Conservation (phyloP, 768 basidiomycete genomes). For the Pisolithus microcarpus region DNA sequence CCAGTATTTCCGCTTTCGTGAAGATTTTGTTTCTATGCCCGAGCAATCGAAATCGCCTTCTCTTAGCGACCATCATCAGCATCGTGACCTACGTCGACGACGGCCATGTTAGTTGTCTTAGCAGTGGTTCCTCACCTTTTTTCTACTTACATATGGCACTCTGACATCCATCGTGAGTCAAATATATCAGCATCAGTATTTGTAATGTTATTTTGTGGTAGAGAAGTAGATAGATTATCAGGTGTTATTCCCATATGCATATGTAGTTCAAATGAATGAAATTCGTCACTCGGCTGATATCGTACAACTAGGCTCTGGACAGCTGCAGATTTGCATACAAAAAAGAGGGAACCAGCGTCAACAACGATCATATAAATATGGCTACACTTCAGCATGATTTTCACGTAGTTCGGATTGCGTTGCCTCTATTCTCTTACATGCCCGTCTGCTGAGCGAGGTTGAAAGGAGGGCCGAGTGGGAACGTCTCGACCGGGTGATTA, state of each 20-base stretch:
- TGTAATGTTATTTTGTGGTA: too few species aligned
- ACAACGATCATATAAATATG: neutral
- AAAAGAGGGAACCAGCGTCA: too few species aligned
- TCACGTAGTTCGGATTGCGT: neutral
- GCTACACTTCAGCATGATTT: neutral
- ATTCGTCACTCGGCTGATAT: too few species aligned
- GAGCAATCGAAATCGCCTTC: neutral
- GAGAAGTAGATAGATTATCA: too few species aligned
- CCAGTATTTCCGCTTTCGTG: constrained; percentile 51
- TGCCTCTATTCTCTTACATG: neutral
- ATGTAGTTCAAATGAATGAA: neutral
- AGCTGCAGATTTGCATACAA: too few species aligned
- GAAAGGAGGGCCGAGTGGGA: constrained; percentile 27
- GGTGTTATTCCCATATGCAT: neutral
- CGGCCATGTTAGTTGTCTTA: constrained; percentile 8
- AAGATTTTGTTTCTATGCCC: constrained; percentile 11
- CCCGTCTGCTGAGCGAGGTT: constrained; percentile 14
- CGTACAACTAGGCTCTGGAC: too few species aligned
- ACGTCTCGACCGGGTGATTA: constrained; percentile 13
- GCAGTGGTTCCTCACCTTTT: constrained; percentile 1
- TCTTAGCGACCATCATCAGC: constrained; percentile 8
- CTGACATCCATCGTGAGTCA: neutral
- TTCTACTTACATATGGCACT: neutral
- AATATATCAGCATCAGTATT: neutral
- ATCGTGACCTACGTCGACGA: constrained; percentile 18